Percentiles rank a stretch among this genome's conserved stretches.
phyloP scores from a whole-genome alignment of 371 early-diverging fungal genomes.

The Batkoa obscura region DNA sequence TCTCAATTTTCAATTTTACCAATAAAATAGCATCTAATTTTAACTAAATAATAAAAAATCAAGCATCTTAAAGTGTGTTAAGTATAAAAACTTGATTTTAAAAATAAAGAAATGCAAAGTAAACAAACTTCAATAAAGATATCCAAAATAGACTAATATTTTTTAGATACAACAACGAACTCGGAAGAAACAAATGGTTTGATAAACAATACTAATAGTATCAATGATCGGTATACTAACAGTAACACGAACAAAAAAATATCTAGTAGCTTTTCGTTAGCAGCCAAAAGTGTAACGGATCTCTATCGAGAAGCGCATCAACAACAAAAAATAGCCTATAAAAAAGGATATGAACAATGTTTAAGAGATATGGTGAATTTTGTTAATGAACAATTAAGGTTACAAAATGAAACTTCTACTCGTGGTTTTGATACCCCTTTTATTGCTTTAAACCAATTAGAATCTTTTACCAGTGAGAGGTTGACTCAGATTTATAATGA shows the following conservation, averaged over 20 bases:
- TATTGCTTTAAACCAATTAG: not conserved
- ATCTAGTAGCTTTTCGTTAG: conserved; percentile 29
- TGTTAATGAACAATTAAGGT: conserved; percentile 22
- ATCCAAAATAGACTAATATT: too few species aligned
- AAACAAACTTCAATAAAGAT: too few species aligned
- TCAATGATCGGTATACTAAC: too few species aligned
- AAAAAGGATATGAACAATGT: conserved; percentile 49
- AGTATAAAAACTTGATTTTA: too few species aligned
- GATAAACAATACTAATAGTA: too few species aligned
- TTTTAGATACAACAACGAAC: too few species aligned
- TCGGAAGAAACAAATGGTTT: too few species aligned
- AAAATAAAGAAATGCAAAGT: too few species aligned
- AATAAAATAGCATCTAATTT: too few species aligned
- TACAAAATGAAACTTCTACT: conserved; percentile 8
- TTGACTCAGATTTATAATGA: not conserved
- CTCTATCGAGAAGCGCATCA: conserved; percentile 47
- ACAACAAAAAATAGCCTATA: conserved; percentile 34
- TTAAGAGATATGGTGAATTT: conserved; percentile 44
- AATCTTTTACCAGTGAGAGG: not conserved
- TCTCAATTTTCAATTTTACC: too few species aligned
- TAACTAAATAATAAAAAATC: too few species aligned
- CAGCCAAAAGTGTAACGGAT: conserved; percentile 45
- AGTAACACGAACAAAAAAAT: not conserved
- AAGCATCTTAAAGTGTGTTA: too few species aligned
- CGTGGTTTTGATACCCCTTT: not conserved